Base-by-base conservation (phyloP, 805 yeast genomes). In the Candida stauntonica region DNA sequence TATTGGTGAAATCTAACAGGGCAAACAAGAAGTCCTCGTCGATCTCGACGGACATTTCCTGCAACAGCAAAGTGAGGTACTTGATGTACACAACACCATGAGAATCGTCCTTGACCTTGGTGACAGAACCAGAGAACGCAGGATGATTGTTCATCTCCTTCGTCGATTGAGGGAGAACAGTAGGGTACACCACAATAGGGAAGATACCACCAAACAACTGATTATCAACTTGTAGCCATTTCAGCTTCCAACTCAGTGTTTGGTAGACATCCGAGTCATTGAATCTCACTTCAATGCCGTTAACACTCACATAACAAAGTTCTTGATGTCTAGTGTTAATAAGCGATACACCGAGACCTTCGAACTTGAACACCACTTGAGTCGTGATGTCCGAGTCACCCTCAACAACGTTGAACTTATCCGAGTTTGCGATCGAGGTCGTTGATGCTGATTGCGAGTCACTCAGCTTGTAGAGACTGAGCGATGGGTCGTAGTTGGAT, bases 151-250 rank as follows among this genome's bases (percentile, higher is more conserved):
- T 82, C 76, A 88, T 76, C 52, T 91, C 98, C 47, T 76, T 75
- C 4, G 81, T 77, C 0, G 86, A 80, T 52, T 86, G 85, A 2
- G 96, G 95, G 33, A 93, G 75, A 8, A 86, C 88, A 3, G 88
- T 81, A 4, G 99, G 99, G 57, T 86, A 94, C 8, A 93, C 47
- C 11, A 93, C 68, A 39, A 89, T 91, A 3, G 97, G 97, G 63
- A 74, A 93, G 2, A 81, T 74, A 11, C 95, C 85, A 4, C 96
- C 95, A 52, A 79, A 86, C 33, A 91, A 63, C 57, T 88, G 96
- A 54, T 93, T 91, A 58, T 93, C 99, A 33, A 91, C 70, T 60
- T 93, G 99, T 23, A 93, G 66, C 99, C 99, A 94, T 55, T 91
- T 89, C 51, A 89, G 61, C 55, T 87, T 88, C 63, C 81, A 64